Percentiles rank a stretch among this genome's conserved stretches.
Evolutionary conservation across 305 asterid species (phyloP).

Genomic region (Solanum chacoense): DNA sequence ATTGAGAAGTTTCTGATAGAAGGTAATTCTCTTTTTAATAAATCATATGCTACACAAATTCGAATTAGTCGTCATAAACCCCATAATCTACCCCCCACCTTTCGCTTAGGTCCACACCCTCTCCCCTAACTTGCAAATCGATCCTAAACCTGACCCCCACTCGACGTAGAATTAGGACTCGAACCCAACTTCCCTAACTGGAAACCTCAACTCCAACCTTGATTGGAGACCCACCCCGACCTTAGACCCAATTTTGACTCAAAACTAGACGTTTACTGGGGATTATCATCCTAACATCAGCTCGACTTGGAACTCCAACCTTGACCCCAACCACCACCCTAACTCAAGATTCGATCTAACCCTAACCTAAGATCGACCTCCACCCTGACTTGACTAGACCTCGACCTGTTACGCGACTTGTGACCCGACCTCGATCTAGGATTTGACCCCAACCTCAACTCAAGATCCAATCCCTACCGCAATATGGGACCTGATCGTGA

Average conservation of each 20-base stretch:
- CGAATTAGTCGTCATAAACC: neutral
- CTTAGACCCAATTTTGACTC: neutral
- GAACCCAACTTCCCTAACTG: too few relatives aligned
- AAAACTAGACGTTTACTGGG: neutral
- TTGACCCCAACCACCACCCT: neutral
- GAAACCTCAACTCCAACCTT: neutral
- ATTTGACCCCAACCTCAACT: neutral
- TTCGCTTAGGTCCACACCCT: neutral
- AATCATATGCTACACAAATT: neutral
- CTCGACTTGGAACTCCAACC: neutral
- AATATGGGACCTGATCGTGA: neutral
- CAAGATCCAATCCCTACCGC: neutral
- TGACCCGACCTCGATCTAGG: neutral
- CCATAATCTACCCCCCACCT: neutral
- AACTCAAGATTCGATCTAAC: neutral
- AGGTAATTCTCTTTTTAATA: too few relatives aligned
- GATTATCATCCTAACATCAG: neutral
- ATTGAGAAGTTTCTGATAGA: fast-evolving
- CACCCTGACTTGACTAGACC: neutral
- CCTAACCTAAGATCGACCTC: too few relatives aligned
- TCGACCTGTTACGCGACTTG: neutral
- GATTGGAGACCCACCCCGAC: neutral
- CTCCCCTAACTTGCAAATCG: neutral
- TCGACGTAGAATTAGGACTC: fast-evolving
- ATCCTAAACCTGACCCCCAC: neutral